phyloP scores from a whole-genome alignment of 2,329 filamentous ascomycete genomes.

The Colletotrichum acutatum region DNA sequence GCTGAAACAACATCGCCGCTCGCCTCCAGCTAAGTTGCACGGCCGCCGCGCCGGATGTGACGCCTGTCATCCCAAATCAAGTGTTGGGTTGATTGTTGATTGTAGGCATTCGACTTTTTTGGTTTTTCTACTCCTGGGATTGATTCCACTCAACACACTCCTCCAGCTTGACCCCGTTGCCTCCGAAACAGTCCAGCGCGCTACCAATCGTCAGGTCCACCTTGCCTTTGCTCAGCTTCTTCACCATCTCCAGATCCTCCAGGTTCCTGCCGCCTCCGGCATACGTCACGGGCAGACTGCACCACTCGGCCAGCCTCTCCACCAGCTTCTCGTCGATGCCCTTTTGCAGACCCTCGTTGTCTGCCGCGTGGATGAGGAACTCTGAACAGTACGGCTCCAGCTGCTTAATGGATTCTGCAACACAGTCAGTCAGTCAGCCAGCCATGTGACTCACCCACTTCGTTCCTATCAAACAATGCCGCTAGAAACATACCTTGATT shows the following conservation, averaged over 20 bases:
- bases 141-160: slow-evolving; percentile 92
- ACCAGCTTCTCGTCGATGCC: slow-evolving; percentile 92
- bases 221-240: slow-evolving; percentile 79
- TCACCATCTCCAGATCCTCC: slow-evolving; percentile 84
- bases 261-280: slow-evolving; percentile 90
- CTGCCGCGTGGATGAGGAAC: slow-evolving; percentile 96
- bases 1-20: slow-evolving; percentile 14
- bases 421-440: not conserved
- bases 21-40: slow-evolving; percentile 13
- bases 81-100: not conserved
- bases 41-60: slow-evolving; percentile 17
- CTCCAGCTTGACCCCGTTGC: slow-evolving; percentile 84
- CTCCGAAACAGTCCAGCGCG: slow-evolving; percentile 95
- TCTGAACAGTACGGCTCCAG: slow-evolving; percentile 95
- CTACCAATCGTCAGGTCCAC: slow-evolving; percentile 97
- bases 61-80: slow-evolving; percentile 27
- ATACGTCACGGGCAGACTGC: slow-evolving; percentile 92
- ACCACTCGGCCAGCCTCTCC: slow-evolving; percentile 81
- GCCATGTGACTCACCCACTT: not conserved
- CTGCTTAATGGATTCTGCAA: slow-evolving; percentile 78
- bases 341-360: slow-evolving; percentile 92
- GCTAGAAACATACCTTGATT: slow-evolving; percentile 68
- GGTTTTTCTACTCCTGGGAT: slow-evolving; percentile 47
- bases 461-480: not conserved
- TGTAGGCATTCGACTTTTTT: not conserved